Evolutionary conservation across 768 basidiomycete species (phyloP).

Genomic region (Hygrocybe coccinea): DNA sequence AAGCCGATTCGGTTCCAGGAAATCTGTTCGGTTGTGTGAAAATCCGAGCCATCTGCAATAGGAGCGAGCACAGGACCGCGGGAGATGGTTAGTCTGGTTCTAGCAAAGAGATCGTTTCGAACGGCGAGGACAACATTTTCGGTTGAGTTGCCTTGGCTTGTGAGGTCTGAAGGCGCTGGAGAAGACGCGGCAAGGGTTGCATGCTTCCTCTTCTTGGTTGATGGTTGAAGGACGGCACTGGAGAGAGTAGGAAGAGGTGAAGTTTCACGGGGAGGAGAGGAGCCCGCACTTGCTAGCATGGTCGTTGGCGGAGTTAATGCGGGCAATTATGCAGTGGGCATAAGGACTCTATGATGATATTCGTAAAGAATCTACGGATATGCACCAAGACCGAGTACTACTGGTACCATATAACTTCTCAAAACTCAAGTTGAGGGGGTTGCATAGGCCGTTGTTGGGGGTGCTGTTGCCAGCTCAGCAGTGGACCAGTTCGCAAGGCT

Average conservation of each 20-base stretch:
- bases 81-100: conserved; percentile 68
- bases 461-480: too few relatives aligned
- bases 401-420: too few relatives aligned
- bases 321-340: too few relatives aligned
- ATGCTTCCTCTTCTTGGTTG: conserved; percentile 55
- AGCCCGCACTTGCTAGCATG: not conserved
- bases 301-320: conserved; percentile 5
- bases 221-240: conserved; percentile 19
- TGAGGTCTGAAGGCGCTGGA: conserved; percentile 54
- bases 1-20: conserved; percentile 74
- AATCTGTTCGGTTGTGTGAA: conserved; percentile 63
- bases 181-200: conserved; percentile 46
- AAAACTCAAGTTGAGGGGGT: too few relatives aligned
- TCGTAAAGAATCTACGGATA: too few relatives aligned
- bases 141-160: conserved; percentile 37
- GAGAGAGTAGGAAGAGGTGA: not conserved
- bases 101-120: conserved; percentile 62
- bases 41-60: conserved; percentile 49
- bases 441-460: too few relatives aligned
- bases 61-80: conserved; percentile 69
- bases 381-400: too few relatives aligned
- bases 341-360: too few relatives aligned
- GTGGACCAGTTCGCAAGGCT: too few relatives aligned
- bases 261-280: conserved; percentile 2
- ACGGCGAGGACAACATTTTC: conserved; percentile 44